Evolutionary conservation across 1,284 basidiomycete species (phyloP).

Genomic region (Coniferiporia weirii): DNA sequence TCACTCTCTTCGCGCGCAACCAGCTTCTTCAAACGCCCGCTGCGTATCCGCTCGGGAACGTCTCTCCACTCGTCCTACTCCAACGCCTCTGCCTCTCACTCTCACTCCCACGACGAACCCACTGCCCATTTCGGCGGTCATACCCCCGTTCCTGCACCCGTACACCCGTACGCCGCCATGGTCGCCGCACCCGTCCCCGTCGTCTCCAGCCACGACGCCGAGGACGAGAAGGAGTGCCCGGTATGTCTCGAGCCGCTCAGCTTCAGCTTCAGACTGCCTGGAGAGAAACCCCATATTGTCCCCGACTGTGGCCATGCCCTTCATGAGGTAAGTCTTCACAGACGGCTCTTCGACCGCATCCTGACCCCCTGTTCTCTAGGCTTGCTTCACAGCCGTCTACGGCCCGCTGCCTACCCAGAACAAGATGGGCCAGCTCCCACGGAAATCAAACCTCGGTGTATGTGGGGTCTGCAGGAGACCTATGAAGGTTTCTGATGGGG

Average conservation of each 20-base stretch:
- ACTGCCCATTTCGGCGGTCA: background rate
- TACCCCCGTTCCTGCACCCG: constrained; percentile 1
- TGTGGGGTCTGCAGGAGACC: constrained; percentile 95
- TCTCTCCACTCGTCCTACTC: constrained; percentile 13
- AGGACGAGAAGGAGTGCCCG: constrained; percentile 83
- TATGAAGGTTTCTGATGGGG: constrained; percentile 88
- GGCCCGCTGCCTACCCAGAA: constrained; percentile 72
- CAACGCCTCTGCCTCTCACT: background rate
- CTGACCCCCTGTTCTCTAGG: constrained; percentile 43
- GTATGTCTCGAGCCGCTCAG: constrained; percentile 88
- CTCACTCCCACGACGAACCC: background rate
- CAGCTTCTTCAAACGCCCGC: constrained; percentile 13
- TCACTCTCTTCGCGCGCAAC: constrained; percentile 16
- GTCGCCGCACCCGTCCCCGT: constrained; percentile 59
- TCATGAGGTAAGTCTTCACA: constrained; percentile 64
- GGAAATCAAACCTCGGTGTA: constrained; percentile 82
- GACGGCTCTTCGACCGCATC: constrained; percentile 8
- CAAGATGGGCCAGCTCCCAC: constrained; percentile 42
- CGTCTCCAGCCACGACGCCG: constrained; percentile 57
- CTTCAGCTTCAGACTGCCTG: constrained; percentile 81
- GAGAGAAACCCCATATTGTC: constrained; percentile 95
- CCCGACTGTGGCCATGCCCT: constrained; percentile 97
- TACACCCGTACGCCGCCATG: constrained; percentile 50
- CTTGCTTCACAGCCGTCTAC: constrained; percentile 94
- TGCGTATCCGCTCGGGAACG: constrained; percentile 1